These are phyloP conservation scores for Toxoplasma gondii DNA, from an alignment of 169 alveolate genomes.

Conservation along the genomic window DNA sequence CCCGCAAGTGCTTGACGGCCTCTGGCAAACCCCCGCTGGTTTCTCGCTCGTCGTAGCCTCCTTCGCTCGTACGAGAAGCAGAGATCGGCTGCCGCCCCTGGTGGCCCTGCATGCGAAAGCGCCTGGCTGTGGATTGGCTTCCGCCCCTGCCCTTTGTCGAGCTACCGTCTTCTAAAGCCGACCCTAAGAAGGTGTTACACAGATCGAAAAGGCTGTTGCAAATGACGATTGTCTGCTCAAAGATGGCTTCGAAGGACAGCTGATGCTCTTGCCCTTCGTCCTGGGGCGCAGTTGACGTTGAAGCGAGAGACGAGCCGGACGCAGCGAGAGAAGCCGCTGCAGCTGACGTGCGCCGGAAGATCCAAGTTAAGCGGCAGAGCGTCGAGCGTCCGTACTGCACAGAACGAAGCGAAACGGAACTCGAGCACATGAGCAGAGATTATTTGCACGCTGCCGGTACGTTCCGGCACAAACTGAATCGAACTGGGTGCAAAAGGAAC, in stretches of 20 bases:
- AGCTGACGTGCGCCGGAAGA: not conserved
- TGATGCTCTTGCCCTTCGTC: not conserved
- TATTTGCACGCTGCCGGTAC: no score
- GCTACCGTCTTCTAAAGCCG: not conserved
- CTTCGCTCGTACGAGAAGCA: not conserved
- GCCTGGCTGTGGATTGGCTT: no score
- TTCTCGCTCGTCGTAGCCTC: not conserved
- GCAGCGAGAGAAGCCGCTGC: not conserved
- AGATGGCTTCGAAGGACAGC: not conserved
- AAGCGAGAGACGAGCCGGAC: not conserved
- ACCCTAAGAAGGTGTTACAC: not conserved
- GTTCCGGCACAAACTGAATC: no score
- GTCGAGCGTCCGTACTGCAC: conserved; percentile 13
- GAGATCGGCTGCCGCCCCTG: not conserved
- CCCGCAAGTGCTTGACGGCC: not conserved
- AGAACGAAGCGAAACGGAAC: not conserved
- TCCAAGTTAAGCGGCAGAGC: conserved; percentile 19
- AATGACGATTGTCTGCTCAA: not conserved
- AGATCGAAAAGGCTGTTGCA: not conserved
- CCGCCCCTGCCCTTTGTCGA: not conserved
- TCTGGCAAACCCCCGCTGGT: not conserved
- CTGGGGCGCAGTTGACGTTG: not conserved
- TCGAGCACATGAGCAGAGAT: not conserved
- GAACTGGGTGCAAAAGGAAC: no score
- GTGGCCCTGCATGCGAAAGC: no score